These are phyloP conservation scores for Dacryopinax spathularia DNA, from an alignment of 768 basidiomycete species.

Conservation along the genomic window DNA sequence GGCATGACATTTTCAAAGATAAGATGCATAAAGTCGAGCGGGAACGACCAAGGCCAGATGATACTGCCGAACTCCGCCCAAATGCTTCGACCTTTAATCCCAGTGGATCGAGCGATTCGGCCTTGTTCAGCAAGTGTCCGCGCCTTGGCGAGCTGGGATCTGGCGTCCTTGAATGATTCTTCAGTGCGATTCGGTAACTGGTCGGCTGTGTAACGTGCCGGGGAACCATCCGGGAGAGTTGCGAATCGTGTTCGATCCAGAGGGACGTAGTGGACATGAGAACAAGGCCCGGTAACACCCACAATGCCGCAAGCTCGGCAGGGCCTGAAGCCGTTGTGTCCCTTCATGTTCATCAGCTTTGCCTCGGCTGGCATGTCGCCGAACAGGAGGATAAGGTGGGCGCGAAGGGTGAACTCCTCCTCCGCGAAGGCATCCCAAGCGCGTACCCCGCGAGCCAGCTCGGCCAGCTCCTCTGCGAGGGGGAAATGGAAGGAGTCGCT, in stretches of 20 bases:
- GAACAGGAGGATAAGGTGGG: slow-evolving; percentile 19
- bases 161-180: slow-evolving; percentile 21
- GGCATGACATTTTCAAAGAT: slow-evolving; percentile 32
- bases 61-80: slow-evolving; percentile 21
- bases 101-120: slow-evolving; percentile 19
- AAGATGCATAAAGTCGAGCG: slow-evolving; percentile 39
- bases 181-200: slow-evolving; percentile 12
- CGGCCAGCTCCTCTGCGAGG: slow-evolving; percentile 24
- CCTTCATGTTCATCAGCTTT: slow-evolving; percentile 29
- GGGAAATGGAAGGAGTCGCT: slow-evolving; percentile 29
- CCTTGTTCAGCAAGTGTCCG: slow-evolving; percentile 14
- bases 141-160: slow-evolving; percentile 17
- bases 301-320: slow-evolving; percentile 29
- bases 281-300: slow-evolving; percentile 17
- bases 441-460: slow-evolving; percentile 26
- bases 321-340: slow-evolving; percentile 28
- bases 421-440: slow-evolving; percentile 21
- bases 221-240: too few relatives aligned
- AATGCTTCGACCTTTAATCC: slow-evolving; percentile 26
- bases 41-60: slow-evolving; percentile 29
- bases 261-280: slow-evolving; percentile 9
- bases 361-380: slow-evolving; percentile 27
- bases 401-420: slow-evolving; percentile 20
- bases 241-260: slow-evolving; percentile 17
- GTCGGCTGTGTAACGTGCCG: too few relatives aligned